A percentile compares a stretch with the other conserved stretches of the same genome.
Conservation (phyloP, 2,329 filamentous ascomycete species). For the Fonsecaea multimorphosa region DNA sequence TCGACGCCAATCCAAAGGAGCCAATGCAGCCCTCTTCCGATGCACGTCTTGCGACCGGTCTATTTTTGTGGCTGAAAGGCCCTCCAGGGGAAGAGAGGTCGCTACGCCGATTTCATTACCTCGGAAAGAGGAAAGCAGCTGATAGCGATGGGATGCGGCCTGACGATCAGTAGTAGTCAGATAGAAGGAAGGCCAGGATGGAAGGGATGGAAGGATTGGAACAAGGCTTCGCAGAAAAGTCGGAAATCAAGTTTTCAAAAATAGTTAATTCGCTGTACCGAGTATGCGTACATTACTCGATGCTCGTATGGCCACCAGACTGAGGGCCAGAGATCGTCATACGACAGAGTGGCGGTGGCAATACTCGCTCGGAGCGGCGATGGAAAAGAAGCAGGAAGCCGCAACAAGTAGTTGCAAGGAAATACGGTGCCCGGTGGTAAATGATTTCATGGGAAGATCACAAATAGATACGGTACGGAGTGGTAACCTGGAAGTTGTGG, state of each 20-base stretch:
- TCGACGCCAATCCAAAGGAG: not conserved
- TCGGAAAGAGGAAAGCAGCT: not conserved
- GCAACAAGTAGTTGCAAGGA: not conserved
- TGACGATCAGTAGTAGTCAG: not conserved
- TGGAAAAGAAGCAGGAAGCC: no score
- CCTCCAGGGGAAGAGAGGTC: not conserved
- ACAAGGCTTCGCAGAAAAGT: not conserved
- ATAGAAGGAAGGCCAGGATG: not conserved
- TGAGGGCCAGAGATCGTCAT: not conserved
- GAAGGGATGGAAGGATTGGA: not conserved
- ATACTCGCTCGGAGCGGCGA: not conserved
- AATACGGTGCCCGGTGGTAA: not conserved
- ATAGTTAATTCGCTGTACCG: no score
- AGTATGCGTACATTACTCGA: no score
- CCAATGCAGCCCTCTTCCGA: not conserved
- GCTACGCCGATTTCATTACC: not conserved
- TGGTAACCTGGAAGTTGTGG: not conserved
- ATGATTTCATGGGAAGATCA: not conserved
- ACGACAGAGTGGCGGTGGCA: conserved; percentile 8
- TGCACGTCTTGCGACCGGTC: not conserved
- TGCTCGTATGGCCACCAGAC: not conserved
- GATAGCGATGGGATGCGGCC: not conserved
- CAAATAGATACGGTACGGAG: not conserved
- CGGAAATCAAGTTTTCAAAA: conserved; percentile 1
- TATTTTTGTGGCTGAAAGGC: not conserved